Evolutionary conservation across 257 asterid species (phyloP).

Genomic region (Solanum medicagineum): DNA sequence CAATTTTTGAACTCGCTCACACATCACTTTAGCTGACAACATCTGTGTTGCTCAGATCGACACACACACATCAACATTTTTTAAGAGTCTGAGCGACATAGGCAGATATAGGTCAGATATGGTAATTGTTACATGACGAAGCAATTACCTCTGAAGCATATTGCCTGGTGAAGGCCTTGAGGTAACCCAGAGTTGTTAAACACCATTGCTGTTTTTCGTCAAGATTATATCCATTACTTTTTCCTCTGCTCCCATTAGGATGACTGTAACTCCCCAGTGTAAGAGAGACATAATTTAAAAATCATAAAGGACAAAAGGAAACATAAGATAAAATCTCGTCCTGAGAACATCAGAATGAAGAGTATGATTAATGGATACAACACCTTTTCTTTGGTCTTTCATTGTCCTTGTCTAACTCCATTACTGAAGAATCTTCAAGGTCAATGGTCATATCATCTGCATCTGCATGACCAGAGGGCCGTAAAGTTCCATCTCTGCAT

Average conservation of each 20-base stretch:
- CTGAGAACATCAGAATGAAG: not conserved
- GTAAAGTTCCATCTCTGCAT: conserved; percentile 40
- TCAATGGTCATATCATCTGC: conserved; percentile 79
- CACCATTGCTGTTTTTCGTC: conserved; percentile 97
- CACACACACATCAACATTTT: not conserved
- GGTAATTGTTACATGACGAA: not conserved
- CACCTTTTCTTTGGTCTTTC: conserved; percentile 55
- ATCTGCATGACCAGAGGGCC: conserved; percentile 36
- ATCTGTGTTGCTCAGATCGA: not conserved
- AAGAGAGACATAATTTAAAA: not conserved
- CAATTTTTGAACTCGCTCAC: not conserved
- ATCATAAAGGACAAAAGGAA: not conserved
- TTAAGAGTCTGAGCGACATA: not conserved
- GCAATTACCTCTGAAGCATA: conserved; percentile 80
- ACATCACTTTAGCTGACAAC: not conserved
- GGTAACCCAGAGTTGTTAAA: conserved; percentile 78
- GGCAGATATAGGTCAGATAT: not conserved
- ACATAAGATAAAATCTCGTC: not conserved
- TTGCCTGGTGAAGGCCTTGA: conserved; percentile 87
- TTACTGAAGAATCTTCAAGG: conserved; percentile 48
- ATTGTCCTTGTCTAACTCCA: conserved; percentile 65
- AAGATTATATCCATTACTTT: conserved; percentile 36
- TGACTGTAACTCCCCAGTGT: conserved; percentile 22
- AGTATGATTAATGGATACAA: not conserved
- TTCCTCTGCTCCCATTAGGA: conserved; percentile 31